A percentile compares a stretch with the other conserved stretches of the same genome.
Conservation (phyloP, 2,329 filamentous ascomycete genomes). For the Penicillium sp. region DNA sequence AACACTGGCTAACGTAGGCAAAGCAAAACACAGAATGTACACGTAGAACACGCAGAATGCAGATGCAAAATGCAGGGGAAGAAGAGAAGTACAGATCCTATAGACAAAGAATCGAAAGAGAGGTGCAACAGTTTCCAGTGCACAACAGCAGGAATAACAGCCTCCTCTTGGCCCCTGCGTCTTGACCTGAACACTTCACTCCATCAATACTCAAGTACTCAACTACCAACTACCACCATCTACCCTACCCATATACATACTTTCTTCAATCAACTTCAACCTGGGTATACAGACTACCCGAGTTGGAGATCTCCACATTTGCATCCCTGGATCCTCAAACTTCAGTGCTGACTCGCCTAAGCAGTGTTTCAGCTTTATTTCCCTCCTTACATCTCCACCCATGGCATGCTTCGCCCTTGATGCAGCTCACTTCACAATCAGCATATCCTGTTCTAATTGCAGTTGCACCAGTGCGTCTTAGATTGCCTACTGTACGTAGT, state of each 20-base stretch:
- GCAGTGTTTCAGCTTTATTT: constrained; percentile 1
- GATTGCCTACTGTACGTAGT: neutral
- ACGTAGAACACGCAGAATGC: neutral
- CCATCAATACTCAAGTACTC: too few relatives aligned
- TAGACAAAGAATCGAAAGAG: neutral
- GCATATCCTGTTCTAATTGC: constrained; percentile 8
- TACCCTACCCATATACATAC: neutral
- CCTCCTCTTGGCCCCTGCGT: neutral
- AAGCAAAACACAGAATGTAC: neutral
- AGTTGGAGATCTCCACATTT: neutral
- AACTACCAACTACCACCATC: neutral
- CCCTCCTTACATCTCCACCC: constrained; percentile 4
- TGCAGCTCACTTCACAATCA: constrained; percentile 7
- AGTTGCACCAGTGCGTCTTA: constrained; percentile 1
- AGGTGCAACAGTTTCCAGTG: neutral
- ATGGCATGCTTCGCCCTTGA: constrained; percentile 9
- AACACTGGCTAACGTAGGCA: neutral
- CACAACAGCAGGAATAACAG: neutral
- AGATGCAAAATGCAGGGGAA: neutral
- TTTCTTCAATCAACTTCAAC: neutral
- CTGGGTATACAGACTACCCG: neutral
- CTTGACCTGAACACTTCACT: neutral
- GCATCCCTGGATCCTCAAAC: constrained; percentile 1
- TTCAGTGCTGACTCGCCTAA: neutral
- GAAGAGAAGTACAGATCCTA: neutral